Base-by-base conservation (phyloP, 306 rosid species). In the Prunus davidiana region DNA sequence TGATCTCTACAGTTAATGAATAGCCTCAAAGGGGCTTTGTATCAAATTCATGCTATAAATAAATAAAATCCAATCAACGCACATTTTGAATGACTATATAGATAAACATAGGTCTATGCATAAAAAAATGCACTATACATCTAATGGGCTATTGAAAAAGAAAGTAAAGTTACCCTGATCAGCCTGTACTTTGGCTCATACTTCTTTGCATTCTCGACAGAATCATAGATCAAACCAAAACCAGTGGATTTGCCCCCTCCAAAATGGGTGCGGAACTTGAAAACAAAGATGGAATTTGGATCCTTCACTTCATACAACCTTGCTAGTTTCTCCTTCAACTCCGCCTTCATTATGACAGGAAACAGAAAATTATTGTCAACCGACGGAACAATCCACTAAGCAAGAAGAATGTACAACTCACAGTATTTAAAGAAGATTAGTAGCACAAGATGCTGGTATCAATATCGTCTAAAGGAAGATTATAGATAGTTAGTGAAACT, bases 241-340 rank as follows among this genome's bases (percentile, higher is more conserved):
- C 92, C 97, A 6, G 93, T 92, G 13, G 93, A 88, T 80, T 92
- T 92, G 13, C 93, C 97, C 20, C 97, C 97, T 52, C 97, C 97
- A 80, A 92, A 90, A 76, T 90, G 89, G 8, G 97, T 92, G 45
- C 89, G 81, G 83, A 92, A 92, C 76, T 90, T 89, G 86, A 88
- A 92, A 64, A 90, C 96, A 51, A 92, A 92, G 38, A 92, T 89
- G 11, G 92, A 56, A 66, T 90, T 88, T 7, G 91, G 73, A 78
- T 90, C 97, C 84, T 87, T 92, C 64, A 88, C 96, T 0, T 88
- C 96, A 32, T 90, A 88, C 75, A 92, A 79, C 34, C 85, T 86
- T 28, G 84, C 84, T 2, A 90, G 71, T 74, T 92, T 92, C 83
- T 92, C 97, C 93, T 92, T 92, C 30, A 92, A 82, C 76, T 92